These are phyloP conservation scores for Ocimum tenuiflorum DNA, from an alignment of 257 asterid genomes.

Conservation along the genomic window DNA sequence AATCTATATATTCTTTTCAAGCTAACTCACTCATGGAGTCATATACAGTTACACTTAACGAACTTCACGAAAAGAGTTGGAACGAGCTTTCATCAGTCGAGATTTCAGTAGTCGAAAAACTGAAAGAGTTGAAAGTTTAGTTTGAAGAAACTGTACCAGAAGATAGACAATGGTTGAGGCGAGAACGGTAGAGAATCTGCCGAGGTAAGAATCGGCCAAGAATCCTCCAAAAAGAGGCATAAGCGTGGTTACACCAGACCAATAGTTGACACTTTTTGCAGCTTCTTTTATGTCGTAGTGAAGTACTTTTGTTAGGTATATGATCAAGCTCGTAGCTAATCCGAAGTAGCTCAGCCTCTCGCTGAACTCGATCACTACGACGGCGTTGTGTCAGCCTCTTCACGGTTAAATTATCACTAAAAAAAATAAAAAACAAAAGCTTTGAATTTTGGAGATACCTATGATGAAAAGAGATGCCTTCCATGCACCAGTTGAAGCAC, in stretches of 20 bases:
- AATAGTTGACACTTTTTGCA: constrained; percentile 61
- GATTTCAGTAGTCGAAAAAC: no score
- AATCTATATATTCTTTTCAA: no score
- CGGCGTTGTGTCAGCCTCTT: neutral
- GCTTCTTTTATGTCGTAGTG: constrained; percentile 73
- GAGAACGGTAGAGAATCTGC: constrained; percentile 74
- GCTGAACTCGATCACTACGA: constrained; percentile 60
- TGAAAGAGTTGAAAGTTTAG: no score
- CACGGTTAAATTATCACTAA: no score
- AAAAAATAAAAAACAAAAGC: no score
- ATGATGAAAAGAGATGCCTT: constrained; percentile 79
- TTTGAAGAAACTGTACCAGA: constrained; percentile 30
- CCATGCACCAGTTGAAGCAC: constrained; percentile 87
- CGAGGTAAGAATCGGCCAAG: constrained; percentile 76
- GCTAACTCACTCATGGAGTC: no score
- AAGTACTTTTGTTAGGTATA: constrained; percentile 74
- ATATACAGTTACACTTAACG: no score
- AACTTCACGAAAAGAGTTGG: no score
- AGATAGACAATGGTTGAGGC: constrained; percentile 56
- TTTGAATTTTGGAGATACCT: constrained; percentile 28
- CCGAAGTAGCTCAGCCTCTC: constrained; percentile 91
- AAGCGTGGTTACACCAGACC: constrained; percentile 78
- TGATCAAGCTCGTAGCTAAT: constrained; percentile 64
- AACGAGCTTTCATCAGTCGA: no score
- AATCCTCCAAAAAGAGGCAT: constrained; percentile 91